Conservation (phyloP, 1,284 basidiomycete species). For the Papiliotrema terrestris region DNA sequence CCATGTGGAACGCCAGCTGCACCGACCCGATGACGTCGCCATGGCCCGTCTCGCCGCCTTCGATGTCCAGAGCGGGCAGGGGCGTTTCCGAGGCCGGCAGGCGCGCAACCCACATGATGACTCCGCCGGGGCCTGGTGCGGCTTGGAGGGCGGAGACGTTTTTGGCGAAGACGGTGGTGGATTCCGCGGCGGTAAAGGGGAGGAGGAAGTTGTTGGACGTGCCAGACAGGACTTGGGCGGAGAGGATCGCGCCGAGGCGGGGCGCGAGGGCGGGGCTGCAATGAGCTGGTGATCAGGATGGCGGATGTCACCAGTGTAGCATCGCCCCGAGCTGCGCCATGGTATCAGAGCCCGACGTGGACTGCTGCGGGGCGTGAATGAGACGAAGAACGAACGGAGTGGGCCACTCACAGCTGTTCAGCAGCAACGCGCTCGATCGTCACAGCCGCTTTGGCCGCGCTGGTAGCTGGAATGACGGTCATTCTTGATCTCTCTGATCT, state of each 20-base stretch:
- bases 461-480: too few species aligned
- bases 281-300: neutral
- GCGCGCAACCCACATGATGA: constrained; percentile 12
- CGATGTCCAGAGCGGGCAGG: neutral
- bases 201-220: constrained; percentile 8
- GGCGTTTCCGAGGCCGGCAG: neutral
- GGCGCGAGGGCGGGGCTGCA: constrained; percentile 5
- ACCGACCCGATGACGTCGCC: constrained; percentile 13
- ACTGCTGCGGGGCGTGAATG: neutral
- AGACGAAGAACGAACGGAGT: too few species aligned
- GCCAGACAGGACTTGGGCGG: constrained; percentile 1
- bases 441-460: too few species aligned
- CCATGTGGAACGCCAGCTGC: constrained; percentile 11
- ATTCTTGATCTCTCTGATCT: too few species aligned
- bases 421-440: too few species aligned
- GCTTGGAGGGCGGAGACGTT: neutral
- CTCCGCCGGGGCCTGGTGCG: constrained; percentile 4
- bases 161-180: constrained; percentile 7
- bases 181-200: constrained; percentile 1
- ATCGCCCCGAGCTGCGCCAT: too few species aligned
- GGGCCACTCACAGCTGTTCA: too few species aligned
- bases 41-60: constrained; percentile 2
- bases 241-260: constrained; percentile 8
- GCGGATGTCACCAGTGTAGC: too few species aligned
- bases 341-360: too few species aligned